Base-by-base conservation (phyloP, 1,284 basidiomycete genomes). In the Heterobasidion parviporum region DNA sequence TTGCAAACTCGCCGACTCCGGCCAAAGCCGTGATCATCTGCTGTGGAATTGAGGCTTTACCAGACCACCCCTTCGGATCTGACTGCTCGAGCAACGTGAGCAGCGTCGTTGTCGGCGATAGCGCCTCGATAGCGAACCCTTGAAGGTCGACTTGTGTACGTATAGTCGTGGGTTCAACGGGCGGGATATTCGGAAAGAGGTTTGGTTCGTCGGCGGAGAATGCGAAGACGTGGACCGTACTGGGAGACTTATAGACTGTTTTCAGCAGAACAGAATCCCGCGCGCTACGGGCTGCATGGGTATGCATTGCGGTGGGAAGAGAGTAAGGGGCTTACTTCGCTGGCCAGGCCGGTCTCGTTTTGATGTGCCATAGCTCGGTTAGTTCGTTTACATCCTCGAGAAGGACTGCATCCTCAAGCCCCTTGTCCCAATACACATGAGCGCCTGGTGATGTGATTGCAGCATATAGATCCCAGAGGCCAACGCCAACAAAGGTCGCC, bases 211-310 rank as follows among this genome's bases (percentile, higher is more conserved):
- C 92, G 0, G 87, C 90, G 2, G 96, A 98, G 71, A 98, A 98
- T 1, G 91, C 87, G 68, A 99, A 98, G 36, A 98, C 85, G 67
- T 99, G 97, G 9, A 98, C 90, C 0, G 94, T 92, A 0, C 87
- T 89, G 0, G 94, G 94, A 0, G 95, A 97, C 72, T 98, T 98
- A 78, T 99, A 99, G 1, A 95, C 90, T 0, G 97, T 99, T 68
- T 92, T 92, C 7, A 99, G 81, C 32, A 96, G 80, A 45, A 98
- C 87, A 8, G 88, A 81, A 67, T 99, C 96, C 56, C 97, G 83
- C 18, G 94, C 91, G 63, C 92, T 94, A 69, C 6, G 55, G 53
- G 34, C 38, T 41, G 16, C 15, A 58, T 51, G 55, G 56, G 44
- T 36, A 56, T 52, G 46, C 49, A 54, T 15, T 47, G 50, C 38